These are phyloP conservation scores for Penicillium verhagenii DNA, from an alignment of 495 filamentous ascomycete species.

Conservation along the genomic window DNA sequence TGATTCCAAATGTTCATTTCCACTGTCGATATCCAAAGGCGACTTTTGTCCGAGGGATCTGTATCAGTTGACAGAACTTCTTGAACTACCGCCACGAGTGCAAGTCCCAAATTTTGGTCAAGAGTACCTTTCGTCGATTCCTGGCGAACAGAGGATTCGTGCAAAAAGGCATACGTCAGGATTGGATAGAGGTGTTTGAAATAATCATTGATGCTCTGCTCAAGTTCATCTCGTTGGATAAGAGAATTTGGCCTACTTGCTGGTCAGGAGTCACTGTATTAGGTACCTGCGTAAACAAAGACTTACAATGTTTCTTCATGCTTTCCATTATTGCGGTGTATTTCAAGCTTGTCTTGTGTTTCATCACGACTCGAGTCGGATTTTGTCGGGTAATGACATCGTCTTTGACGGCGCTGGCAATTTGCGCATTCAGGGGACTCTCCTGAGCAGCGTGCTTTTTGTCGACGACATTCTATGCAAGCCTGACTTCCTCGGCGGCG, in stretches of 20 bases:
- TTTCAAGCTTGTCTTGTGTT: background rate
- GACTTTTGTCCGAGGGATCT: background rate
- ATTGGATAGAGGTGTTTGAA: constrained; percentile 20
- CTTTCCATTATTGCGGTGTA: background rate
- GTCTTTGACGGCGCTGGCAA: constrained; percentile 1
- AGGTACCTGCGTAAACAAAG: background rate
- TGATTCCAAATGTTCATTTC: constrained; percentile 12
- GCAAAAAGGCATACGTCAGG: constrained; percentile 17
- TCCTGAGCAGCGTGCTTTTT: constrained; percentile 17
- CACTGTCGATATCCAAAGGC: background rate
- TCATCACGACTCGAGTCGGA: background rate
- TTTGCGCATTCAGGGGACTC: constrained; percentile 10
- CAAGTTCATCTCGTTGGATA: constrained; percentile 1
- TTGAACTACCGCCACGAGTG: constrained; percentile 4
- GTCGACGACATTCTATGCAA: constrained; percentile 13
- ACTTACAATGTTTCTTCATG: background rate
- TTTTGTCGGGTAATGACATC: constrained; percentile 6
- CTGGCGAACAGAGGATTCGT: constrained; percentile 13
- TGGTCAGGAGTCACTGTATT: background rate
- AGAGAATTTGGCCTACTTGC: background rate
- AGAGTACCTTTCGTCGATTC: constrained; percentile 1
- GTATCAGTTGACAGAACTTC: background rate
- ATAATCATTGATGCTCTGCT: background rate
- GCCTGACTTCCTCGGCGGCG: constrained; percentile 12
- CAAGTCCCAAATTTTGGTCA: constrained; percentile 7